phyloP scores from a whole-genome alignment of 495 filamentous ascomycete species.

The Trichoderma erinaceum region DNA sequence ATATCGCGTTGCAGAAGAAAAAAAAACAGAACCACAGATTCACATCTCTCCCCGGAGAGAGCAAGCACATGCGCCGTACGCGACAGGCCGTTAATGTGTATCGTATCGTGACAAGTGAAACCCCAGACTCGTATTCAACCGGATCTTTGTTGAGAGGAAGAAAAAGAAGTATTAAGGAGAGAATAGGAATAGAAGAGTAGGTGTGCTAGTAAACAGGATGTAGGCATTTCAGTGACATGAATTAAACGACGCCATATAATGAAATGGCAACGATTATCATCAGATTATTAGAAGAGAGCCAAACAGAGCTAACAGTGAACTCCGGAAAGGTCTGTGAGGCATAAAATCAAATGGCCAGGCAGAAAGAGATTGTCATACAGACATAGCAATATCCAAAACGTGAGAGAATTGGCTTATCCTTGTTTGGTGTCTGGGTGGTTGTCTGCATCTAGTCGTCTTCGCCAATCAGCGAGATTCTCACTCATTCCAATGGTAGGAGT shows the following conservation, averaged over 20 bases:
- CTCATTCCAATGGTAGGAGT: conserved; percentile 49
- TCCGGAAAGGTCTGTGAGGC: not conserved
- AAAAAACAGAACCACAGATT: not conserved
- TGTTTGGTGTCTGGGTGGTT: conserved; percentile 28
- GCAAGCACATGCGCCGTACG: conserved; percentile 11
- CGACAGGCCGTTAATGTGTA: conserved; percentile 10
- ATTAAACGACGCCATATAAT: not conserved
- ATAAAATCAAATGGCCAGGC: no score
- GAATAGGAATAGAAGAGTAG: conserved; percentile 6
- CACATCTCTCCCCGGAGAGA: conserved; percentile 2
- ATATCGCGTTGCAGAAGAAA: not conserved
- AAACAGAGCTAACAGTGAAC: not conserved
- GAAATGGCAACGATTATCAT: not conserved
- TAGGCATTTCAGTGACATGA: conserved; percentile 8
- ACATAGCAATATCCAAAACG: conserved; percentile 16
- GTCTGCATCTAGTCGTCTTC: conserved; percentile 63
- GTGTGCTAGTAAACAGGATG: not conserved
- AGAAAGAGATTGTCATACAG: not conserved
- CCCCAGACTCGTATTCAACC: not conserved
- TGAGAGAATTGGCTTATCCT: not conserved
- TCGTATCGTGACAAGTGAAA: not conserved
- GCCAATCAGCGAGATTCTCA: conserved; percentile 67
- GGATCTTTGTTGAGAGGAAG: not conserved
- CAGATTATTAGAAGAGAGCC: not conserved
- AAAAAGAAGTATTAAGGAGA: conserved; percentile 8